Percentiles rank a stretch among this genome's conserved stretches.
phyloP scores from a whole-genome alignment of 192 early-diverging fungal species.

The Haplosporangium gracile region DNA sequence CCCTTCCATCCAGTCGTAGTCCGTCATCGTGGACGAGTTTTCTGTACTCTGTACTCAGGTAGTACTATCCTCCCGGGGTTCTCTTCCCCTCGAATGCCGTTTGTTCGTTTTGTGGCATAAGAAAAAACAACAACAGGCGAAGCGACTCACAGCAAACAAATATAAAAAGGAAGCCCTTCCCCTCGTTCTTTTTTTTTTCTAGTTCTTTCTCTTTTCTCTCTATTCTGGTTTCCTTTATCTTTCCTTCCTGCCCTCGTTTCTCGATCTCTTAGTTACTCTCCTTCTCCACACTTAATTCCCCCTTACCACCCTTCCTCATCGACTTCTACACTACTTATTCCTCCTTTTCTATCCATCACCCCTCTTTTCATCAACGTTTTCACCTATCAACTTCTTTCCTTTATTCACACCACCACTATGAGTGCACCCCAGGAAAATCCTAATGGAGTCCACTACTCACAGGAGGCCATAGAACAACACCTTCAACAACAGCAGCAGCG shows the following conservation, averaged over 20 bases:
- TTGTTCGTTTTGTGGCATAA: neutral
- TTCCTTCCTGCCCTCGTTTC: neutral
- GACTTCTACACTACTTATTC: neutral
- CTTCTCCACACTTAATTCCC: neutral
- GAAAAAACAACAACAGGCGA: neutral
- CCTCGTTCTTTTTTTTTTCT: neutral
- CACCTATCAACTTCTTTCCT: neutral
- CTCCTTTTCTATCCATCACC: neutral
- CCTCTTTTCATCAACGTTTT: neutral
- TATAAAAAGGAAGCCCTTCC: neutral
- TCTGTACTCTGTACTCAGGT: neutral
- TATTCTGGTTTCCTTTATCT: neutral
- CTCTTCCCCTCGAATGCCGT: neutral
- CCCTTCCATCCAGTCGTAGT: neutral
- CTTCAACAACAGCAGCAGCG: conserved; percentile 10
- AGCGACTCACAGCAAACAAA: neutral
- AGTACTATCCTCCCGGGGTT: neutral
- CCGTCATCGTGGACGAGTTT: neutral
- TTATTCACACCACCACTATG: neutral
- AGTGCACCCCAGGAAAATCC: conserved; percentile 3
- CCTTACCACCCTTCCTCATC: neutral
- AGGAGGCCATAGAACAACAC: neutral
- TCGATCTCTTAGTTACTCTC: neutral
- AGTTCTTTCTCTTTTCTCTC: neutral
- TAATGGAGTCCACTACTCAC: neutral